A percentile compares a stretch with the other conserved stretches of the same genome.
phyloP scores from a whole-genome alignment of 192 early-diverging fungal species.

The Coemansia sp. region DNA sequence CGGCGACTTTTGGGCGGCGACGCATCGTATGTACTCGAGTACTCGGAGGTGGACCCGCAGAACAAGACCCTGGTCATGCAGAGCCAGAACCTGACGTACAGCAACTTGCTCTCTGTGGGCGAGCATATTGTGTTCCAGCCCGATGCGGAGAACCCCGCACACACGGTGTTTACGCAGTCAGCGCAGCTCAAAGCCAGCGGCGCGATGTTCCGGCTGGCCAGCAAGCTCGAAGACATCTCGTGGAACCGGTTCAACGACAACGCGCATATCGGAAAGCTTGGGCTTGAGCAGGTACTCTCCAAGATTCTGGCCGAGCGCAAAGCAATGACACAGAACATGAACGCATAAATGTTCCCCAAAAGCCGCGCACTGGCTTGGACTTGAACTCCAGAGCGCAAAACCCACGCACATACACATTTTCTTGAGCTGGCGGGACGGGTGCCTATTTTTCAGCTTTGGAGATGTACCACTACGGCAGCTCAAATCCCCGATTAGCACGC shows the following conservation, averaged over 20 bases:
- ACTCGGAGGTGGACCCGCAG: constrained; percentile 80
- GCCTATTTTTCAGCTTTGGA: no score
- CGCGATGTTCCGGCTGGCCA: constrained; percentile 65
- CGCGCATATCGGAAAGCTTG: constrained; percentile 78
- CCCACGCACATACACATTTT: not conserved
- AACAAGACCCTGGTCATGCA: constrained; percentile 70
- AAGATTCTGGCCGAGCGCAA: constrained; percentile 50
- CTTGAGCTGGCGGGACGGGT: no score
- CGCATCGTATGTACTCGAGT: constrained; percentile 85
- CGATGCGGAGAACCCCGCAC: constrained; percentile 56
- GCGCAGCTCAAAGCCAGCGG: constrained; percentile 80
- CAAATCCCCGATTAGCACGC: no score
- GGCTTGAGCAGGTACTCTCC: constrained; percentile 76
- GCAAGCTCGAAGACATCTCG: constrained; percentile 82
- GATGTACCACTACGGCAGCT: no score
- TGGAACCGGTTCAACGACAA: constrained; percentile 88
- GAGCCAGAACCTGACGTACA: constrained; percentile 84
- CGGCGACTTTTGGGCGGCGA: constrained; percentile 68
- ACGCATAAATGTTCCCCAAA: no score
- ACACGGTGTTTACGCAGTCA: constrained; percentile 77
- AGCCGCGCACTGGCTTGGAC: no score
- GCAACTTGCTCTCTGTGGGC: constrained; percentile 77
- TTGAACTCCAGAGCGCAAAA: not conserved
- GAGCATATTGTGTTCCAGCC: constrained; percentile 82
- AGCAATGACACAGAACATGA: constrained; percentile 15